Percentiles rank a stretch among this genome's conserved stretches.
Evolutionary conservation across 208 protist species (phyloP).

Genomic region (Leishmania mexicana): DNA sequence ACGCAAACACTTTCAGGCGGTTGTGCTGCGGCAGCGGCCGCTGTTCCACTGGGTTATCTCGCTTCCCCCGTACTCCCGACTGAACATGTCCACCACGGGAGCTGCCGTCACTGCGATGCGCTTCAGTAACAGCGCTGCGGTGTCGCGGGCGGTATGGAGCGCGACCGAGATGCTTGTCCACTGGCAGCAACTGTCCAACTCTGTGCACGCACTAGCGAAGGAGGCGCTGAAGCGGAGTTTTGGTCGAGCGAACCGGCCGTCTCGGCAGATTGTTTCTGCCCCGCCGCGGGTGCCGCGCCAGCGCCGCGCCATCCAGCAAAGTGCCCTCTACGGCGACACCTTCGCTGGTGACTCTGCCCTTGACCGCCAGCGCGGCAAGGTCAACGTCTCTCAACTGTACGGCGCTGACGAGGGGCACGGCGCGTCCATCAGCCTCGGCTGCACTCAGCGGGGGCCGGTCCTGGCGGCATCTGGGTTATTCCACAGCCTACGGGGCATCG

Average conservation of each 20-base stretch:
- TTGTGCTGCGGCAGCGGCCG: not conserved
- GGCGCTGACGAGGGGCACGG: not conserved
- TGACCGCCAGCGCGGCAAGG: constrained; percentile 18
- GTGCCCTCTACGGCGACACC: not conserved
- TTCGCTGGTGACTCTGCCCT: constrained; percentile 5
- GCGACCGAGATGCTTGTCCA: constrained; percentile 18
- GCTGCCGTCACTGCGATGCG: not conserved
- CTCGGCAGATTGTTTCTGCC: constrained; percentile 4
- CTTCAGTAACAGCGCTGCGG: not conserved
- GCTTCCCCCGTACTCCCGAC: not conserved
- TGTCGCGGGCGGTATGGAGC: constrained; percentile 1
- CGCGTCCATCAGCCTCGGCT: not conserved
- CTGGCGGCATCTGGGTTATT: constrained; percentile 12
- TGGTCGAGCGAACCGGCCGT: too few relatives aligned
- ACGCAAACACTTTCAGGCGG: not conserved
- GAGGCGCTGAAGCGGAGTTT: not conserved
- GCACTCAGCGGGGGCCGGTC: not conserved
- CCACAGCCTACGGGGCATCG: constrained; percentile 9
- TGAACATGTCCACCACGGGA: not conserved
- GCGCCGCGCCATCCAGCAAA: constrained; percentile 20
- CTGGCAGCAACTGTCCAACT: constrained; percentile 16
- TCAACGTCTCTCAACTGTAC: constrained; percentile 27
- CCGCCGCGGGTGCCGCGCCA: constrained; percentile 14
- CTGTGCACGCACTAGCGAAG: not conserved
- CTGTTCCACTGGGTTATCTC: constrained; percentile 30